Evolutionary conservation across 2,329 filamentous ascomycete species (phyloP), one percentile per base, ranked within the genome.

Genomic region (Paraconiothyrium brasiliense): DNA sequence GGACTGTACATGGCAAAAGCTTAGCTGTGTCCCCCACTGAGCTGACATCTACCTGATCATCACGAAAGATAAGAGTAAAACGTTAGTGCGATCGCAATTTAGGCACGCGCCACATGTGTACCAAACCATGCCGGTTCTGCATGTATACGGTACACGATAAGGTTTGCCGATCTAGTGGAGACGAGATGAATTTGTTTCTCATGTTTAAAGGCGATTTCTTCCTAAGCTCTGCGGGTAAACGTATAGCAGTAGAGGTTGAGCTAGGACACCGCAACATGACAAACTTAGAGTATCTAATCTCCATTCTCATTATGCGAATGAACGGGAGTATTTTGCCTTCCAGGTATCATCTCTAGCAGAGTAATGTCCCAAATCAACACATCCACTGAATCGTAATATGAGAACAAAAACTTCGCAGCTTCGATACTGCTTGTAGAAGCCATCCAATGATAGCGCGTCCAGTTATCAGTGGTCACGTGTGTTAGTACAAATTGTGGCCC

Each of bases 401-500:
- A 30, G 6, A 30, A 30, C 27, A 30, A 30, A 30, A 30, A 30
- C 6, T 6, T 4, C 27, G 27, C 4, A 30, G 27, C 27, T 48
- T 27, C n/a, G 46, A 30, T 6, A 30, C 27, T 30, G 27, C 11
- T 48, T 16, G 11, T 9, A 16, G 20, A n/a, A 32, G 7, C 24
- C 34, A 27, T 35, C 52, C 52, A 55, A 55, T 55, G 27, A 24
- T 2, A 34, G 39, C 27, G 2, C 52, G 30, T 10, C 20, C 39
- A 24, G 24, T 55, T 55, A 55, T 55, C 39, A 54, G 24, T 34
- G 39, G 20, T 55, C 52, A 55, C 52, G 52, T 55, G 39, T 2
- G 2, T 24, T 13, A 22, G 22, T 35, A n/a, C 39, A 16, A 20
- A 16, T 6, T 30, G 27, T 4, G 6, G 27, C 27, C 27, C 27